phyloP scores from a whole-genome alignment of 2,329 filamentous ascomycete species.

The Fusarium decemcellulare region DNA sequence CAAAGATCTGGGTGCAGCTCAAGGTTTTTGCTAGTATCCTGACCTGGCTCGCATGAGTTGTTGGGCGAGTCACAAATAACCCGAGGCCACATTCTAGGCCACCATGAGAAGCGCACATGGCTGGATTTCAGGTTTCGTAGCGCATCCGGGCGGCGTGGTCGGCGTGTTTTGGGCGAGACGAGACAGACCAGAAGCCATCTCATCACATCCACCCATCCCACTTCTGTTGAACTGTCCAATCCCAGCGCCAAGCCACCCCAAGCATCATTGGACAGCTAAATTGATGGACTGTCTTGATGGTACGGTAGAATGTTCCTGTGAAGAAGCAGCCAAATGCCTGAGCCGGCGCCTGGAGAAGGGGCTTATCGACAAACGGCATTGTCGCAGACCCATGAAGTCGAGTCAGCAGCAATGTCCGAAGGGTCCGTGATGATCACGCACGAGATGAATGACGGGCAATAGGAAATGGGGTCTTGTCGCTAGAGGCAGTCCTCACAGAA shows the following conservation, averaged over 20 bases:
- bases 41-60: constrained; percentile 3
- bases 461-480: constrained; percentile 12
- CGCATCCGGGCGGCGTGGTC: constrained; percentile 15
- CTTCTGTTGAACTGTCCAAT: constrained; percentile 9
- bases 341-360: constrained; percentile 7
- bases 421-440: constrained; percentile 11
- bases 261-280: constrained; percentile 23
- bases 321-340: constrained; percentile 21
- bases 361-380: not conserved
- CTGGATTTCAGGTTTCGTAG: constrained; percentile 21
- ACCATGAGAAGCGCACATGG: constrained; percentile 12
- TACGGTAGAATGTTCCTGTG: not conserved
- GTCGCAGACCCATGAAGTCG: constrained; percentile 3
- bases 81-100: constrained; percentile 6
- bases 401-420: constrained; percentile 1
- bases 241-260: constrained; percentile 13
- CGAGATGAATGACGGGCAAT: constrained; percentile 18
- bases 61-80: constrained; percentile 20
- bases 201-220: constrained; percentile 27
- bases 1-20: not conserved
- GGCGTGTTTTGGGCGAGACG: constrained; percentile 31
- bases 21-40: constrained; percentile 11
- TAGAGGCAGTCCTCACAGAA: constrained; percentile 26
- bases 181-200: constrained; percentile 28
- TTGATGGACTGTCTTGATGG: constrained; percentile 3